Base-by-base conservation (phyloP, 1,139 yeast species). In the Kodamaea fungicola region DNA sequence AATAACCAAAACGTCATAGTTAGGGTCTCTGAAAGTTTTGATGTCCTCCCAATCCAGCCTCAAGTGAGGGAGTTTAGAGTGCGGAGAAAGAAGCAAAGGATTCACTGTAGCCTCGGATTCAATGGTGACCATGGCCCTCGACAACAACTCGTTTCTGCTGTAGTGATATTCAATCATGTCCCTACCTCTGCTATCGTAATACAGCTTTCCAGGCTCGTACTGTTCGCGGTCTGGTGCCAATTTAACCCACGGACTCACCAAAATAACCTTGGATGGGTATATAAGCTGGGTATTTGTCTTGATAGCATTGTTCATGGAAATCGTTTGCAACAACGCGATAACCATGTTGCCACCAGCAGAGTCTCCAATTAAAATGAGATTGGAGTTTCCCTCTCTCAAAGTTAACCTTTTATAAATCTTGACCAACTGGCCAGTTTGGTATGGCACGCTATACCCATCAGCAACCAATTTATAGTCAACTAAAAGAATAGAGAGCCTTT, bases 281-380 rank as follows among this genome's bases (percentile, higher is more conserved):
- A 59, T 52, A 31, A 42, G 33, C 12, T 35, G 35, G 4, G 23
- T 22, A 36, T 31, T 12, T 40, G 40, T 7, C 8, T 16, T 7
- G 4, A 12, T 28, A 12, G 32, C 12, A 26, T 32, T 30, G 19
- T 37, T 31, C 7, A 33, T 32, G 16, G 55, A 54, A 46, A 66
- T 49, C 34, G 49, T 57, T 44, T 65, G 67, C 8, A 61, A 42
- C 38, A 57, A 61, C 13, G 50, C 48, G 7, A 66, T 45, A 2
- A 63, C 47, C 43, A 68, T 49, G 49, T 68, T 59, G 1, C 72
- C 74, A 13, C 74, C 74, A 9, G 73, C 72, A 0, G 72, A 65
- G 47, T 68, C 74, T 1, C 74, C 74, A 42, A 66, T 37, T 5
- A 69, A 47, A 1, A 60, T 47, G 5, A 70, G 50, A 37, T 68